Evolutionary conservation across 2,329 filamentous ascomycete genomes (phyloP).

Genomic region (Pseudogymnoascus sp.): DNA sequence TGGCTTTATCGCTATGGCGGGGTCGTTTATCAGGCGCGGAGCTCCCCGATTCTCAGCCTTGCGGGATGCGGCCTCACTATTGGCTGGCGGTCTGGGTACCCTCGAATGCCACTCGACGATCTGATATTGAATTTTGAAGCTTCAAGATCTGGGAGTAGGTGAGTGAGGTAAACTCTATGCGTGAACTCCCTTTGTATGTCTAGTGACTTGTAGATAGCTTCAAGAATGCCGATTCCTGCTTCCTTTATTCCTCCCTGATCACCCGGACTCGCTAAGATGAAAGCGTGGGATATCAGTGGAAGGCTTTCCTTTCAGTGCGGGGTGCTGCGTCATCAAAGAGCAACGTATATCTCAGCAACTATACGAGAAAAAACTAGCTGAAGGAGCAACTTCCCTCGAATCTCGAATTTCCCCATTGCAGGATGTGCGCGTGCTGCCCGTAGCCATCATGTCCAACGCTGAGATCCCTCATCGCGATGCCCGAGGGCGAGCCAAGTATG

Average conservation of each 20-base stretch:
- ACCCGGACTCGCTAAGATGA: not conserved
- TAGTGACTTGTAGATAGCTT: not conserved
- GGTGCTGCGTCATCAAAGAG: conserved; percentile 1
- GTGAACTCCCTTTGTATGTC: not conserved
- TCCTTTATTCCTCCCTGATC: not conserved
- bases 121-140: not conserved
- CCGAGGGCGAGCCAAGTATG: not conserved
- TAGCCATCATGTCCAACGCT: not conserved
- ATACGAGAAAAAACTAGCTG: not conserved
- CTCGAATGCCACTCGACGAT: not conserved
- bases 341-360: not conserved
- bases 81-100: not conserved
- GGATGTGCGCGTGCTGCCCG: not conserved
- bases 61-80: not conserved
- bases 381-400: not conserved
- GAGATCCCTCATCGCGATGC: not conserved
- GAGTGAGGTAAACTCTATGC: not conserved
- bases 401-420: not conserved
- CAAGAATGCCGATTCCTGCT: not conserved
- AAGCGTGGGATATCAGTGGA: not conserved
- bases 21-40: not conserved
- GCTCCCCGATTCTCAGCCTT: not conserved
- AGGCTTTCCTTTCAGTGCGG: conserved; percentile 1
- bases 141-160: not conserved
- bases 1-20: conserved; percentile 3